Percentiles rank a stretch among this genome's conserved stretches.
phyloP scores from a whole-genome alignment of 495 filamentous ascomycete genomes.

The Penicillium macrosclerotiorum region DNA sequence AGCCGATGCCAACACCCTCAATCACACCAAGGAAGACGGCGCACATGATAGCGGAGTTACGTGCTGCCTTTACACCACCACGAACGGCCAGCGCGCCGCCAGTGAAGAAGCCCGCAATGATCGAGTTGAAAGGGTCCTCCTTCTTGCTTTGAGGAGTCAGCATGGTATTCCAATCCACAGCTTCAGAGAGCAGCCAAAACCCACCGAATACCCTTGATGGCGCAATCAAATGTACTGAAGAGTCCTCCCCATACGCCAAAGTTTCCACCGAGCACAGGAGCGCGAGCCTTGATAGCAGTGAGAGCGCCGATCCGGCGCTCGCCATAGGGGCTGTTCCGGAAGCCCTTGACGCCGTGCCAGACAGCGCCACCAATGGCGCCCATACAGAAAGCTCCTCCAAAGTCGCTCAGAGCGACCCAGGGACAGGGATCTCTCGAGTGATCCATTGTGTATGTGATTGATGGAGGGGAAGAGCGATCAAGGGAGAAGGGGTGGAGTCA shows the following conservation, averaged over 20 bases:
- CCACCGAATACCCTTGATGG: constrained; percentile 92
- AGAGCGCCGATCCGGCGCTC: constrained; percentile 93
- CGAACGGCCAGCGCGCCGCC: constrained; percentile 87
- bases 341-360: constrained; percentile 98
- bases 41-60: constrained; percentile 94
- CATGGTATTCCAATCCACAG: too few species aligned
- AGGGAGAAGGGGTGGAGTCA: constrained; percentile 1
- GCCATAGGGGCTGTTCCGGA: constrained; percentile 83
- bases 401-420: constrained; percentile 94
- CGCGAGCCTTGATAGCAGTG: constrained; percentile 95
- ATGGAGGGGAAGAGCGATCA: constrained; percentile 9
- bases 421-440: constrained; percentile 94
- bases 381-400: constrained; percentile 97
- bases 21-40: constrained; percentile 92
- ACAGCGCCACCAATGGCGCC: constrained; percentile 87
- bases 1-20: constrained; percentile 95
- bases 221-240: constrained; percentile 93
- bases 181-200: too few species aligned
- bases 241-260: constrained; percentile 97
- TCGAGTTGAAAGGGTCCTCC: constrained; percentile 87
- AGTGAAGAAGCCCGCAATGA: constrained; percentile 95
- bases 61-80: constrained; percentile 81
- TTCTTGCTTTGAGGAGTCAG: too few species aligned
- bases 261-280: constrained; percentile 94
- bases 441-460: constrained; percentile 63